Evolutionary conservation across 148 eudicot genomes (phyloP).

Genomic region (Rhododendron molle): DNA sequence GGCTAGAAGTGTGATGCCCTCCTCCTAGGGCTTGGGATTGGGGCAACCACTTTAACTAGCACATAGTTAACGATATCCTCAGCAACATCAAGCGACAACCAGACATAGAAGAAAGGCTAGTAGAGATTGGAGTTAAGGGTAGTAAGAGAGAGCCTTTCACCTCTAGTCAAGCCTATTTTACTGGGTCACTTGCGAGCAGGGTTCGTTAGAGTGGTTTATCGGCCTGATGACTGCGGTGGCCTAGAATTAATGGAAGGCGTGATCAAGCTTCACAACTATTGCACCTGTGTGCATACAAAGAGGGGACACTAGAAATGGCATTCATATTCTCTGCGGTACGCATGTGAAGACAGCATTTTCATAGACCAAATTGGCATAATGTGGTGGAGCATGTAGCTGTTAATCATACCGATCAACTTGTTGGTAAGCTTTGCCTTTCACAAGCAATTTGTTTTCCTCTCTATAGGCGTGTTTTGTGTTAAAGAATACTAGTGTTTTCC

Average conservation of each 20-base stretch:
- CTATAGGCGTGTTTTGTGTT: background rate
- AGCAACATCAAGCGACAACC: constrained; percentile 41
- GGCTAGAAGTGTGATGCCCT: constrained; percentile 49
- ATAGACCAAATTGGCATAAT: constrained; percentile 49
- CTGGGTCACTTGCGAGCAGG: constrained; percentile 51
- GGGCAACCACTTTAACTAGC: constrained; percentile 57
- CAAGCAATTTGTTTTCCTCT: background rate
- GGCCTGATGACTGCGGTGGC: constrained; percentile 56
- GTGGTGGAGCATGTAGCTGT: constrained; percentile 44
- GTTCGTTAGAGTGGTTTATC: constrained; percentile 55
- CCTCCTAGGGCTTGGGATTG: constrained; percentile 56
- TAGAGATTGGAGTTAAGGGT: background rate
- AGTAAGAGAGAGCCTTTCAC: constrained; percentile 27
- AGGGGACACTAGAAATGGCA: constrained; percentile 54
- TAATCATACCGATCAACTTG: constrained; percentile 32
- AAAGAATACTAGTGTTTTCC: background rate
- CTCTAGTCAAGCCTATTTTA: constrained; percentile 40
- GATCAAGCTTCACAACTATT: constrained; percentile 54
- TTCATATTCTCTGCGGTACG: constrained; percentile 46
- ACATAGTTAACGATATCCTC: constrained; percentile 48
- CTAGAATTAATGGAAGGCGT: constrained; percentile 38
- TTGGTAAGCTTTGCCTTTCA: constrained; percentile 32
- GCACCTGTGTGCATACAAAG: constrained; percentile 50
- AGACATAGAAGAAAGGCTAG: constrained; percentile 15
- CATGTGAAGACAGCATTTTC: constrained; percentile 48